Conservation (phyloP, 345 rosid species). For the Draba incana region DNA sequence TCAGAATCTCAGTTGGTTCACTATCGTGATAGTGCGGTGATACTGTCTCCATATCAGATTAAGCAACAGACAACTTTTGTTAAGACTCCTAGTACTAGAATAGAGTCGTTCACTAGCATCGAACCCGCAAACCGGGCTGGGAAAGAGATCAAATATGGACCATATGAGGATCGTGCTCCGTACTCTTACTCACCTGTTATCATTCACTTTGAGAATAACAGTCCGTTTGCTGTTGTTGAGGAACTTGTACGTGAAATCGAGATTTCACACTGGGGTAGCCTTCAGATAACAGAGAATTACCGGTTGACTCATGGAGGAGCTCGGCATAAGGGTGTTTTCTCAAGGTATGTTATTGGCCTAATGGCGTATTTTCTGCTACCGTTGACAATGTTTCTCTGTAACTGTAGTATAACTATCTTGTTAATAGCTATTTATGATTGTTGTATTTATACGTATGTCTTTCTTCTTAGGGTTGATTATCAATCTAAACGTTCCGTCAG, state of each 20-base stretch:
- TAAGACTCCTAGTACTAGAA: constrained; percentile 79
- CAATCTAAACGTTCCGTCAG: constrained; percentile 67
- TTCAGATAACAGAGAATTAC: constrained; percentile 89
- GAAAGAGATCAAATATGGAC: constrained; percentile 86
- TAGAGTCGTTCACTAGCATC: constrained; percentile 85
- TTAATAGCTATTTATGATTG: not conserved
- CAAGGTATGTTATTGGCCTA: constrained; percentile 57
- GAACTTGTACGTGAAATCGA: constrained; percentile 94
- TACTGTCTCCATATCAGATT: constrained; percentile 77
- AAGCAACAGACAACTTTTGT: constrained; percentile 80
- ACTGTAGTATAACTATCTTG: not conserved
- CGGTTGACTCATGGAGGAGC: constrained; percentile 93
- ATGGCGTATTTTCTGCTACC: constrained; percentile 6
- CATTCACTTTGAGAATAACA: constrained; percentile 90
- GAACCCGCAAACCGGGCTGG: constrained; percentile 81
- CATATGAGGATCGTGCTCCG: constrained; percentile 73
- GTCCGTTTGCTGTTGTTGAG: constrained; percentile 97
- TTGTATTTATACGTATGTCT: constrained; percentile 7
- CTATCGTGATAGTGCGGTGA: constrained; percentile 73
- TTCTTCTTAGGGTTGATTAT: constrained; percentile 81
- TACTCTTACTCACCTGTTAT: constrained; percentile 76
- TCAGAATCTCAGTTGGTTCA: constrained; percentile 92
- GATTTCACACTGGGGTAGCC: constrained; percentile 97
- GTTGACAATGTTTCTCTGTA: not conserved
- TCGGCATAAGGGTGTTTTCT: constrained; percentile 90